Evolutionary conservation across 1,284 basidiomycete species (phyloP).

Genomic region (Malassezia restricta): DNA sequence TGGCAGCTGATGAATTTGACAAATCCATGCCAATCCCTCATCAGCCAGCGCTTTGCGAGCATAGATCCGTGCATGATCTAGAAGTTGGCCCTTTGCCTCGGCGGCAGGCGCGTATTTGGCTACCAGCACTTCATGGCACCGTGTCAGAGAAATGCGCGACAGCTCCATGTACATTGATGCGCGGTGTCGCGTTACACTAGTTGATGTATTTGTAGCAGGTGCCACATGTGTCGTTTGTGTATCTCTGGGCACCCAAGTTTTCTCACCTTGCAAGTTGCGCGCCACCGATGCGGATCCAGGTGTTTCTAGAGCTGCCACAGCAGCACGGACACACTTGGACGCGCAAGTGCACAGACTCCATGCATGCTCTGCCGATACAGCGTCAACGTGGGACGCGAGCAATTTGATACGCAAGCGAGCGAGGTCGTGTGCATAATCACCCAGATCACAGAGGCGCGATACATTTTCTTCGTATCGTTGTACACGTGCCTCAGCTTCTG

Average conservation of each 20-base stretch:
- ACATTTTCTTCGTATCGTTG: not conserved
- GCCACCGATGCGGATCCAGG: not conserved
- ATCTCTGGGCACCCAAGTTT: not conserved
- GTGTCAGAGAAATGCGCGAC: slow-evolving; percentile 5
- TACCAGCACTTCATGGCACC: not conserved
- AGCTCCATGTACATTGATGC: slow-evolving; percentile 10
- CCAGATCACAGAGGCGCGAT: slow-evolving; percentile 4
- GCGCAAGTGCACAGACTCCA: slow-evolving; percentile 1
- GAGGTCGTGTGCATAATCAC: slow-evolving; percentile 10
- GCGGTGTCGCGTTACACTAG: slow-evolving; percentile 2
- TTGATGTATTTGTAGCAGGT: slow-evolving; percentile 2
- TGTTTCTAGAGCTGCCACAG: slow-evolving; percentile 6
- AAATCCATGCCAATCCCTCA: slow-evolving; percentile 10
- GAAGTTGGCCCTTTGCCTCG: not conserved
- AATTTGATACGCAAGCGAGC: not conserved
- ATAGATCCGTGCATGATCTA: slow-evolving; percentile 14
- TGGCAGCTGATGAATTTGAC: not conserved
- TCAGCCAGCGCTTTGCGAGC: slow-evolving; percentile 10
- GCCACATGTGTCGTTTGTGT: not conserved
- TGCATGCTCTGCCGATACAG: not conserved
- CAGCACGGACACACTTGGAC: slow-evolving; percentile 6
- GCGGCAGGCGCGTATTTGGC: not conserved
- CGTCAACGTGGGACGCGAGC: not conserved
- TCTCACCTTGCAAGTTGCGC: not conserved
- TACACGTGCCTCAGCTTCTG: not conserved